Conservation (phyloP, 2,329 filamentous ascomycete species). For the Neonectria punicea region DNA sequence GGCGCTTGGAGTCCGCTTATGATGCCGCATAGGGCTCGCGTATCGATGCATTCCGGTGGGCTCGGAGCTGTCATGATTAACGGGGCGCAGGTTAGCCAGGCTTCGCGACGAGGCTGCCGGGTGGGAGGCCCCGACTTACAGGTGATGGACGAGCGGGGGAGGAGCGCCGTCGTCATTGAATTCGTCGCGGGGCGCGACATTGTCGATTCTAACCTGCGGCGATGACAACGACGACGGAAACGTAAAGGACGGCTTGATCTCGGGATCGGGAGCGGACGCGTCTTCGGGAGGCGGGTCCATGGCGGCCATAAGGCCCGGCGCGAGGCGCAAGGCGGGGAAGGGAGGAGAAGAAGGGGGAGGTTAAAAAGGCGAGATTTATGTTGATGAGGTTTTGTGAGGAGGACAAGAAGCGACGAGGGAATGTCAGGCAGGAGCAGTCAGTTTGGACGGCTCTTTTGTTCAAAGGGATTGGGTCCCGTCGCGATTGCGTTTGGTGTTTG, state of each 20-base stretch:
- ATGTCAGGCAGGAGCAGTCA: background rate
- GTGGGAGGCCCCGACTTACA: slow-evolving; percentile 52
- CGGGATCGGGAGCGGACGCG: slow-evolving; percentile 25
- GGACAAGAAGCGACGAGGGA: background rate
- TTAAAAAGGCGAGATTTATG: background rate
- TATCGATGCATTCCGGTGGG: slow-evolving; percentile 53
- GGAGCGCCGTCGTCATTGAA: slow-evolving; percentile 36
- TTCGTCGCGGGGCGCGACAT: slow-evolving; percentile 33
- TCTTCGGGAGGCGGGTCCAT: slow-evolving; percentile 39
- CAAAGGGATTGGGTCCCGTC: background rate
- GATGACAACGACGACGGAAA: slow-evolving; percentile 37
- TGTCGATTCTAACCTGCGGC: slow-evolving; percentile 46
- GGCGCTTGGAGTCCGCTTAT: slow-evolving; percentile 66
- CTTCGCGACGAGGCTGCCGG: slow-evolving; percentile 1
- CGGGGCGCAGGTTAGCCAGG: slow-evolving; percentile 14
- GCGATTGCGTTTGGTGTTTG: background rate
- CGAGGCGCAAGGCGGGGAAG: background rate
- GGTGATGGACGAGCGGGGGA: slow-evolving; percentile 50
- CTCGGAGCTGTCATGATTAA: slow-evolving; percentile 52
- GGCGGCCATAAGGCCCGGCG: slow-evolving; percentile 10
- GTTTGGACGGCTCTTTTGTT: background rate
- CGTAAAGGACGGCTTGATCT: slow-evolving; percentile 36
- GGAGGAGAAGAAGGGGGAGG: background rate
- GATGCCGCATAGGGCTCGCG: slow-evolving; percentile 67
- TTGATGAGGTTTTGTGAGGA: slow-evolving; percentile 2